Conservation (phyloP, 306 rosid genomes). For the Sophora flavescens region DNA sequence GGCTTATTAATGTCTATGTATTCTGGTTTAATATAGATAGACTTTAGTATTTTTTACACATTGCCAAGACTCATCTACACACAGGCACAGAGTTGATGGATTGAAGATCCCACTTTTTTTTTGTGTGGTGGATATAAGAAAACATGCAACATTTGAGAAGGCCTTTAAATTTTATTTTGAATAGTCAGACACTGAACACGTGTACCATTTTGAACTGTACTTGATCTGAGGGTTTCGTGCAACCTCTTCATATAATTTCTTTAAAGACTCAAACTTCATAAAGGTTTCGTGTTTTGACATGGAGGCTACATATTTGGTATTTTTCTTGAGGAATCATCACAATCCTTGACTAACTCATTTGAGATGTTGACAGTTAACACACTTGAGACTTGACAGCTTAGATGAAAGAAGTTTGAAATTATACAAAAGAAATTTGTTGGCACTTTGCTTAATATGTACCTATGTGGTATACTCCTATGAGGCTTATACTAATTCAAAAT, state of each 20-base stretch:
- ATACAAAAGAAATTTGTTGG: constrained; percentile 4
- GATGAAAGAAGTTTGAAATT: not conserved
- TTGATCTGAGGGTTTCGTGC: constrained; percentile 8
- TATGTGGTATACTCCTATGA: not conserved
- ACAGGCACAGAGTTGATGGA: constrained; percentile 1
- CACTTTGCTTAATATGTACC: constrained; percentile 3
- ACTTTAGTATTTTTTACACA: constrained; percentile 14
- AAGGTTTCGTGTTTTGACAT: not conserved
- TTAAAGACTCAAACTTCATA: constrained; percentile 22
- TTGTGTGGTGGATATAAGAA: not conserved
- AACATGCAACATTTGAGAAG: constrained; percentile 15
- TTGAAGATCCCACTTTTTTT: not conserved
- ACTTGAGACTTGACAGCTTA: not conserved
- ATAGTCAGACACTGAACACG: not conserved
- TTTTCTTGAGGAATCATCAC: not conserved
- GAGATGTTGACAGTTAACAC: constrained; percentile 1
- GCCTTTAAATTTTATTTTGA: constrained; percentile 22
- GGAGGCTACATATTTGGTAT: constrained; percentile 9
- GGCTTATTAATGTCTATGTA: constrained; percentile 16
- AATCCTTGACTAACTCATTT: not conserved
- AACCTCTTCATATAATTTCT: constrained; percentile 23
- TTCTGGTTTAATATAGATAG: constrained; percentile 14
- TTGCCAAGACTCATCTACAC: constrained; percentile 21
- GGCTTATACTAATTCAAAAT: constrained; percentile 2
- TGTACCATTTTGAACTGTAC: constrained; percentile 8